Conservation (phyloP, 2,329 filamentous ascomycete genomes). For the Amauroascus verrucosus region DNA sequence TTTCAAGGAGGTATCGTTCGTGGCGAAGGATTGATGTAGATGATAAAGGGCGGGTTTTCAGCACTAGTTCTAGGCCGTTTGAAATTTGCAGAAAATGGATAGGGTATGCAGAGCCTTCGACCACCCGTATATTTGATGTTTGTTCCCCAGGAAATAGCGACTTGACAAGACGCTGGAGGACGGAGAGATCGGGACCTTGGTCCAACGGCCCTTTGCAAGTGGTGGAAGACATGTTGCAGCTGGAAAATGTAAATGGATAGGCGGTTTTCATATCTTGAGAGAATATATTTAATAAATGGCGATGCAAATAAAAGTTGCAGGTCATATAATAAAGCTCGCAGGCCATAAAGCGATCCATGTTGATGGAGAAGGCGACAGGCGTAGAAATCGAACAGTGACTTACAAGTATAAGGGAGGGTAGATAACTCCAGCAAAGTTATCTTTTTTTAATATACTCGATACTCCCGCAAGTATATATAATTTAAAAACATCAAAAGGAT, state of each 20-base stretch:
- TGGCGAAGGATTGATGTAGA: slow-evolving; percentile 32
- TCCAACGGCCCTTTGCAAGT: slow-evolving; percentile 1
- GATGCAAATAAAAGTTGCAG: slow-evolving; percentile 4
- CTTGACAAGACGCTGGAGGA: slow-evolving; percentile 9
- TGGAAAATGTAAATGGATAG: slow-evolving; percentile 9
- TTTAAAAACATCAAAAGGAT: background rate
- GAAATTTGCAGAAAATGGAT: slow-evolving; percentile 30
- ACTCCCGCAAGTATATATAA: background rate
- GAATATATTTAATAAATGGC: slow-evolving; percentile 13
- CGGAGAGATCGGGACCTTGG: slow-evolving; percentile 8
- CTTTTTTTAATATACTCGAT: background rate
- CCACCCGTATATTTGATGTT: slow-evolving; percentile 5
- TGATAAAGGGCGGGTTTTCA: slow-evolving; percentile 30
- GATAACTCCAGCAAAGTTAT: background rate
- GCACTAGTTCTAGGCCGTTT: slow-evolving; percentile 28
- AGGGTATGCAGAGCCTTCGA: slow-evolving; percentile 27
- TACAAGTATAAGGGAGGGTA: slow-evolving; percentile 5
- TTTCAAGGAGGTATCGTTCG: slow-evolving; percentile 31
- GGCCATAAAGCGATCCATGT: slow-evolving; percentile 4
- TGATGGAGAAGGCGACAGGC: background rate
- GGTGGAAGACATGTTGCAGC: slow-evolving; percentile 10
- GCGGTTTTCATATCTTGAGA: slow-evolving; percentile 9
- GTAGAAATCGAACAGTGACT: slow-evolving; percentile 1
- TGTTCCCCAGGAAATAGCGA: slow-evolving; percentile 12
- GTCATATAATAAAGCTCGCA: slow-evolving; percentile 3